Evolutionary conservation across 768 basidiomycete species (phyloP).

Genomic region (Clathrus columnatus): DNA sequence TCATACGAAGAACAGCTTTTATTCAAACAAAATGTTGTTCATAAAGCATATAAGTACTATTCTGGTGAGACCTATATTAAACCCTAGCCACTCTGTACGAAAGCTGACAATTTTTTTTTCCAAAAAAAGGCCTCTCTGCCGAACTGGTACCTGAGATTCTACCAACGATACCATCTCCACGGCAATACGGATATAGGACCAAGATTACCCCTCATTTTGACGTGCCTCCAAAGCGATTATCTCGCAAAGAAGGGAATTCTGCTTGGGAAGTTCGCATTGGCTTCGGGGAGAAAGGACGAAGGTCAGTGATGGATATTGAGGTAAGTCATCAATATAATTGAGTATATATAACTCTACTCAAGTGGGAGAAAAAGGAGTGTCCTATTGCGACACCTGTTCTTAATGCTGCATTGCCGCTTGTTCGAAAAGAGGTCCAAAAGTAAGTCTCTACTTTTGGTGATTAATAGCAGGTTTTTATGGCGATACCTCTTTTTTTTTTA

Average conservation of each 20-base stretch:
- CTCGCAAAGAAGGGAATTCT: conserved; percentile 15
- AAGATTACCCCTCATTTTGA: conserved; percentile 98
- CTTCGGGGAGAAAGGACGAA: conserved; percentile 72
- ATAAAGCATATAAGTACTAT: conserved; percentile 76
- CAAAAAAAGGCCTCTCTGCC: conserved; percentile 43
- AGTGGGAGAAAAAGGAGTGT: conserved; percentile 55
- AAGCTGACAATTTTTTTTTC: not conserved
- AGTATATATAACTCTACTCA: not conserved
- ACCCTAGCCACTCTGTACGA: not conserved
- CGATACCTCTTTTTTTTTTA: conserved; percentile 21
- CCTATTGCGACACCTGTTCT: conserved; percentile 81
- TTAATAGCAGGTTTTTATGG: too few relatives aligned
- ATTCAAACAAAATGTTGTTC: conserved; percentile 77
- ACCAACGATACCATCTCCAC: conserved; percentile 76
- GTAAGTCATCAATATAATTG: conserved; percentile 28
- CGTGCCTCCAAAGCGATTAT: conserved; percentile 43
- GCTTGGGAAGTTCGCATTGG: conserved; percentile 72
- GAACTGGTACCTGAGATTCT: conserved; percentile 54
- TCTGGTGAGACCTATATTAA: conserved; percentile 34
- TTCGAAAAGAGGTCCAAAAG: conserved; percentile 63
- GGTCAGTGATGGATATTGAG: conserved; percentile 84
- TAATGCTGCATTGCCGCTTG: conserved; percentile 53
- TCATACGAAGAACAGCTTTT: conserved; percentile 80
- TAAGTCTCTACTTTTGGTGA: conserved; percentile 25
- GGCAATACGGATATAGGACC: conserved; percentile 88